These are phyloP conservation scores for Rhizoclosmatium globosum DNA, from an alignment of 192 early-diverging fungal genomes.

Conservation along the genomic window DNA sequence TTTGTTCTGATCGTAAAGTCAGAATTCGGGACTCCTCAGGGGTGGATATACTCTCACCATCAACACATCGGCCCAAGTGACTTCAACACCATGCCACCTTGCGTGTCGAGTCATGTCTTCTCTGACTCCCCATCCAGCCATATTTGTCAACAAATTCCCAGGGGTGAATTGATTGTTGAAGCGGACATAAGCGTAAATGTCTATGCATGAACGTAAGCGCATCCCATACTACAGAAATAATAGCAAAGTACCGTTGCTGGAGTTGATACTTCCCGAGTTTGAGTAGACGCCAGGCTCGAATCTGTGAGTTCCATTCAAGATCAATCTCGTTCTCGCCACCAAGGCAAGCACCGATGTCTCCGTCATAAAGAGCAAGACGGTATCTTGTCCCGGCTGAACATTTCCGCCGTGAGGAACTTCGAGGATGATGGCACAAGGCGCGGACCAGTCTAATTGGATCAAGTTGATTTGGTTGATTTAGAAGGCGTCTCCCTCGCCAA, in stretches of 20 bases:
- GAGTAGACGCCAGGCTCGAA: slow-evolving; percentile 53
- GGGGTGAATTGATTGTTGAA: slow-evolving; percentile 62
- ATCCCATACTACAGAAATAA: not conserved
- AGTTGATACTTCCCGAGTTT: slow-evolving; percentile 4
- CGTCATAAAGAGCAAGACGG: slow-evolving; percentile 63
- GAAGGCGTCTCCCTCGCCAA: not conserved
- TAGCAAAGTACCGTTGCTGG: not conserved
- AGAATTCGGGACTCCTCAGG: not conserved
- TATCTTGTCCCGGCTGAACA: slow-evolving; percentile 54
- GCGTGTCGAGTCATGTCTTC: slow-evolving; percentile 58
- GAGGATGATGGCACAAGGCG: slow-evolving; percentile 62
- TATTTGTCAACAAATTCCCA: slow-evolving; percentile 44
- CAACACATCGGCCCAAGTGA: slow-evolving; percentile 63
- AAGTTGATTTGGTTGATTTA: slow-evolving; percentile 25
- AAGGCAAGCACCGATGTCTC: slow-evolving; percentile 52
- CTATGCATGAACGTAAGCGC: slow-evolving; percentile 14
- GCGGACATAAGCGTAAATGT: slow-evolving; percentile 58
- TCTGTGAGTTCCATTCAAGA: slow-evolving; percentile 52
- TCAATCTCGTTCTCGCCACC: slow-evolving; percentile 48
- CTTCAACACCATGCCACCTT: slow-evolving; percentile 61
- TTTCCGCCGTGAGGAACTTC: slow-evolving; percentile 47
- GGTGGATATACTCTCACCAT: not conserved
- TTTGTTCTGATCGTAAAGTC: slow-evolving; percentile 55
- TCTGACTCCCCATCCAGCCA: slow-evolving; percentile 59
- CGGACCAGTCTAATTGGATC: slow-evolving; percentile 58